Evolutionary conservation across 2,329 filamentous ascomycete species (phyloP).

Genomic region (Ceratocystis papillata): DNA sequence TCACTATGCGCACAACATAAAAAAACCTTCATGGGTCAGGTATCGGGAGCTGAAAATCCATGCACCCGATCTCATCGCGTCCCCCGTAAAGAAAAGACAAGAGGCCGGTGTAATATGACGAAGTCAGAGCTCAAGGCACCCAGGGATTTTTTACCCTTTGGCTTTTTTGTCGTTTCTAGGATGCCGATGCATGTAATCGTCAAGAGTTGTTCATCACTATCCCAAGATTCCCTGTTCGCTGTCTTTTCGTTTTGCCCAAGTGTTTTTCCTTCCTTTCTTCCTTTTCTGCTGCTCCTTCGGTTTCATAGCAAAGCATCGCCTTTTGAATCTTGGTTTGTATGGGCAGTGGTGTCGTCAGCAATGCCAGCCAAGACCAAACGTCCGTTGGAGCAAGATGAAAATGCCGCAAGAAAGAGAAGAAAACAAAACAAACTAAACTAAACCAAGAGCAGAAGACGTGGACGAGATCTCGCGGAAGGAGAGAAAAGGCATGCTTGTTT

Average conservation of each 20-base stretch:
- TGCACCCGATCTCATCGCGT: conserved; percentile 9
- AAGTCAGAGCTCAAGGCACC: neutral
- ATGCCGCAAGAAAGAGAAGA: neutral
- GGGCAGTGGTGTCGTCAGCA: no score
- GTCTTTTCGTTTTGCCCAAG: no score
- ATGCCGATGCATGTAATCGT: no score
- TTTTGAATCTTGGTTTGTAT: no score
- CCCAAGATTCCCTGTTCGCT: no score
- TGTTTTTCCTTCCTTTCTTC: no score
- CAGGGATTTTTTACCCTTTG: neutral
- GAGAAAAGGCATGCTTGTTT: neutral
- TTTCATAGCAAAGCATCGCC: no score
- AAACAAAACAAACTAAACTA: neutral
- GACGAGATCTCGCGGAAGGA: neutral
- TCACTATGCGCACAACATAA: neutral
- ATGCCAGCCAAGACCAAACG: no score
- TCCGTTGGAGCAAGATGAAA: neutral
- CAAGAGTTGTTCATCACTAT: no score
- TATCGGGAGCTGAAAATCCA: conserved; percentile 12
- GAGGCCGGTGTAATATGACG: neutral
- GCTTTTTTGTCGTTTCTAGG: neutral
- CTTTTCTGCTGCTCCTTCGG: no score
- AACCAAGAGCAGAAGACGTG: neutral
- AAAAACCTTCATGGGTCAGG: neutral
- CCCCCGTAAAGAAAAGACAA: neutral